phyloP scores from a whole-genome alignment of 2,329 filamentous ascomycete species.

The Fusarium sambucinum region DNA sequence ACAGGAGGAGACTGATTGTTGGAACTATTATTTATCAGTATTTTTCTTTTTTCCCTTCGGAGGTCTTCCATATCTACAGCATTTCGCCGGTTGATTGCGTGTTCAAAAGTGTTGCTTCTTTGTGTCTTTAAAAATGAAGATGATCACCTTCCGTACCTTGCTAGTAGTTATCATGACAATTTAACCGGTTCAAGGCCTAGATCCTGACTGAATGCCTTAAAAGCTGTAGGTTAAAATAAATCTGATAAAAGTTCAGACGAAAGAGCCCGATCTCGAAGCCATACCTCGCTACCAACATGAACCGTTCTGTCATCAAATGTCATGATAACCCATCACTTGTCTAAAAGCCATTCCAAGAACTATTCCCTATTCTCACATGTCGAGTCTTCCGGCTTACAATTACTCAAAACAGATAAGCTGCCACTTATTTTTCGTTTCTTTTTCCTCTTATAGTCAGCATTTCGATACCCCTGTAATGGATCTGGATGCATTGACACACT shows the following conservation, averaged over 20 bases:
- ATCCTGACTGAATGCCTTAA: neutral
- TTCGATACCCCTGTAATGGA: conserved; percentile 21
- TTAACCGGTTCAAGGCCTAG: neutral
- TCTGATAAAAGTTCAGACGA: neutral
- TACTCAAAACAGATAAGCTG: conserved; percentile 6
- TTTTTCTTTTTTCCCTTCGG: neutral
- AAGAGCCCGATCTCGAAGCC: neutral
- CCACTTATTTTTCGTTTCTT: neutral
- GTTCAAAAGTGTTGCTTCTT: neutral
- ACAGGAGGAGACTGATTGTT: neutral
- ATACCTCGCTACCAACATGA: neutral
- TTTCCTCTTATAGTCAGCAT: neutral
- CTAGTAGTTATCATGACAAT: no score
- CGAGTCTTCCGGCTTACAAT: neutral
- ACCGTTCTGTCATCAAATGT: no score
- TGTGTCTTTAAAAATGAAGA: neutral
- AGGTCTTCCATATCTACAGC: neutral
- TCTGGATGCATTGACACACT: conserved; percentile 31
- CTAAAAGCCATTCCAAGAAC: neutral
- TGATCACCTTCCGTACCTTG: neutral
- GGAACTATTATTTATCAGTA: neutral
- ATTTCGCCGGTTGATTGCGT: neutral
- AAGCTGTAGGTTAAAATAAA: neutral
- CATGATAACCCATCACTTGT: neutral
- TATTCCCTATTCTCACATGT: neutral